Conservation (phyloP, 2,329 filamentous ascomycete genomes). For the Sporothrix luriei region DNA sequence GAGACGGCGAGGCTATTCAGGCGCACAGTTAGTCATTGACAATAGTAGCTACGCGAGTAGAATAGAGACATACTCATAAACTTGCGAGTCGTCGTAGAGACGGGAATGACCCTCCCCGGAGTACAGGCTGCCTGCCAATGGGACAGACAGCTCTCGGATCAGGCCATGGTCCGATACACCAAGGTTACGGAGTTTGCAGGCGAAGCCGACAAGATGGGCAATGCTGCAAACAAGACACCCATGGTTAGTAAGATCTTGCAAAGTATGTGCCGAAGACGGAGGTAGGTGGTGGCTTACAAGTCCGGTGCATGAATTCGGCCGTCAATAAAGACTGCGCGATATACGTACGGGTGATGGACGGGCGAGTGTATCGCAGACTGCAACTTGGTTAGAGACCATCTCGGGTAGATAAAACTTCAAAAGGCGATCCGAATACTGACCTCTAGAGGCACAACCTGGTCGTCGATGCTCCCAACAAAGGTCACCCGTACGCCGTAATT, state of each 20-base stretch:
- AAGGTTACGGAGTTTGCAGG: conserved; percentile 89
- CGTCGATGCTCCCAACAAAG: conserved; percentile 92
- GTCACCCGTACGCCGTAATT: conserved; percentile 80
- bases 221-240: conserved; percentile 52
- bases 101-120: conserved; percentile 90
- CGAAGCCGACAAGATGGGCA: conserved; percentile 88
- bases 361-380: conserved; percentile 83
- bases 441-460: conserved; percentile 92
- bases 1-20: conserved; percentile 62
- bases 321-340: conserved; percentile 93
- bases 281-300: conserved; percentile 59
- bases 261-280: neutral
- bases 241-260: neutral
- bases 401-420: too few species aligned
- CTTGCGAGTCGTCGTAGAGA: conserved; percentile 83
- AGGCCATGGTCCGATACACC: conserved; percentile 92
- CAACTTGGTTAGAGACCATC: neutral
- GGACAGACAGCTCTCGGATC: conserved; percentile 83
- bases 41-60: neutral
- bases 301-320: conserved; percentile 88
- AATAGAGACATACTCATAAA: conserved; percentile 69
- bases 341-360: conserved; percentile 87
- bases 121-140: conserved; percentile 88
- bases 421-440: conserved; percentile 47
- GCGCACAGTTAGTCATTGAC: conserved; percentile 22